Conservation (phyloP, 306 rosid species). For the Rosa persica region DNA sequence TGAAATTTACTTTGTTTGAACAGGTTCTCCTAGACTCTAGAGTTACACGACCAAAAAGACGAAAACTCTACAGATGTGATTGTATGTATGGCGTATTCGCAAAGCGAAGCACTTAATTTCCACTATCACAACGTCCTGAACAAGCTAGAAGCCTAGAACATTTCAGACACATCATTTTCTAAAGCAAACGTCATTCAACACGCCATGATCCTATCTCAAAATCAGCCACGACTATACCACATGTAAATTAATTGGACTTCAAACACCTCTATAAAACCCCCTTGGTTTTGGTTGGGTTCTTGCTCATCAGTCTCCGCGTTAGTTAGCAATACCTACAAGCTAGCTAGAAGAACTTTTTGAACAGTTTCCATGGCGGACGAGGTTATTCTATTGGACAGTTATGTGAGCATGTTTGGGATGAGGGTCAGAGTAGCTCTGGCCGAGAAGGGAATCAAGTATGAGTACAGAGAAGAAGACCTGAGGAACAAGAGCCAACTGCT, state of each 20-base stretch:
- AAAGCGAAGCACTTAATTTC: too few relatives aligned
- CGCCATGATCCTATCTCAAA: not conserved
- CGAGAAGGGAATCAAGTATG: slow-evolving; percentile 41
- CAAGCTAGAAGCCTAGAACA: not conserved
- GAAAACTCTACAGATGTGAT: too few relatives aligned
- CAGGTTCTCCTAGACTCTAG: too few relatives aligned
- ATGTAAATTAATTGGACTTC: not conserved
- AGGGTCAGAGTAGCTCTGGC: slow-evolving; percentile 37
- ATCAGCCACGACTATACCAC: not conserved
- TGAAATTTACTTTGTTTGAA: too few relatives aligned
- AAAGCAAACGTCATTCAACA: not conserved
- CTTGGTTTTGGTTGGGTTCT: not conserved
- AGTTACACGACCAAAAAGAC: too few relatives aligned
- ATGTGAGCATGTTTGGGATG: slow-evolving; percentile 38
- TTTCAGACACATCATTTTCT: not conserved
- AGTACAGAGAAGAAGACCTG: slow-evolving; percentile 32
- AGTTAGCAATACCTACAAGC: not conserved
- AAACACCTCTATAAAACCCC: not conserved
- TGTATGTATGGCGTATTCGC: too few relatives aligned
- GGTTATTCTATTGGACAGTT: slow-evolving; percentile 22
- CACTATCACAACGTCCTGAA: not conserved
- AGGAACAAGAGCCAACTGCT: slow-evolving; percentile 44
- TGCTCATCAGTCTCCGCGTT: not conserved
- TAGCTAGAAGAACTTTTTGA: not conserved
- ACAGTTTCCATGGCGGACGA: slow-evolving; percentile 25